These are phyloP conservation scores for Schizonepeta tenuifolia DNA, from an alignment of 257 asterid species.

Conservation along the genomic window DNA sequence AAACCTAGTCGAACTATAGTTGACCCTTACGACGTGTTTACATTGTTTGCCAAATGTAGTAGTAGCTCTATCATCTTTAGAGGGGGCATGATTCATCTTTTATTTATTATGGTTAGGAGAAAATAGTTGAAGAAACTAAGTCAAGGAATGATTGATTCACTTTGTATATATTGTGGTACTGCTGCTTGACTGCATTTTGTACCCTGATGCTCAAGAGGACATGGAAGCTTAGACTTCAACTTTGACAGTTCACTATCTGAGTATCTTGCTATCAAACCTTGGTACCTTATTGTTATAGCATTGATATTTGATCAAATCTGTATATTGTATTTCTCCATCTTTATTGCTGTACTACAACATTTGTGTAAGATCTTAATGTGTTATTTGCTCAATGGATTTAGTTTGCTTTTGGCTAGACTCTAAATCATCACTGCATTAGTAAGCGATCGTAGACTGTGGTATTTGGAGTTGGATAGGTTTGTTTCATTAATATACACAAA, in stretches of 20 bases:
- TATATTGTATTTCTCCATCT: neutral
- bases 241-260: neutral
- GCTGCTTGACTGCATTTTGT: neutral
- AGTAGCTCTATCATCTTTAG: slow-evolving; percentile 7
- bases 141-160: neutral
- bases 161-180: neutral
- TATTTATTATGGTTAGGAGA: neutral
- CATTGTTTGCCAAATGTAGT: slow-evolving; percentile 5
- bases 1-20: neutral
- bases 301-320: neutral
- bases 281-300: neutral
- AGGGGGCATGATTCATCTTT: neutral
- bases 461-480: neutral
- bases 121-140: neutral
- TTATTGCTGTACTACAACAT: neutral
- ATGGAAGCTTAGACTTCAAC: neutral
- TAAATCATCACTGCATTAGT: neutral
- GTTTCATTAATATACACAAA: neutral
- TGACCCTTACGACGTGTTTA: neutral
- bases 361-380: neutral
- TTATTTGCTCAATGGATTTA: neutral
- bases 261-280: neutral
- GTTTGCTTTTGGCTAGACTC: neutral
- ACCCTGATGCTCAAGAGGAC: neutral
- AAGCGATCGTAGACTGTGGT: slow-evolving; percentile 6